Conservation (phyloP, 257 asterid species). For the Echites panduratus region DNA sequence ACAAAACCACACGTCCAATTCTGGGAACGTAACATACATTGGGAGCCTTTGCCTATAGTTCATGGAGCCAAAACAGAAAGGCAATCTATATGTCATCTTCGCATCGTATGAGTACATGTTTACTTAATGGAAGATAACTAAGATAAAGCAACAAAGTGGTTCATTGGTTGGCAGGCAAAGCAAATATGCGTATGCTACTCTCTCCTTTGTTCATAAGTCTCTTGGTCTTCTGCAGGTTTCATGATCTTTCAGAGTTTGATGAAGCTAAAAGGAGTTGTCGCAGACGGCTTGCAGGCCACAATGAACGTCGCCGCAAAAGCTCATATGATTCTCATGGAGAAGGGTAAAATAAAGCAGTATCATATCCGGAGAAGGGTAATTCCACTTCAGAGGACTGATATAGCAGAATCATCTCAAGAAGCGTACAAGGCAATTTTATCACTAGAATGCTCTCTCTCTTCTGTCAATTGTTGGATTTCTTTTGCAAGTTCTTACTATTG, state of each 20-base stretch:
- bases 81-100: neutral
- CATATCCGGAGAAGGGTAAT: neutral
- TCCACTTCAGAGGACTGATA: slow-evolving; percentile 4
- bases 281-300: slow-evolving; percentile 85
- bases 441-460: slow-evolving; percentile 71
- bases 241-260: slow-evolving; percentile 69
- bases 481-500: slow-evolving; percentile 2
- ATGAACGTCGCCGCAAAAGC: slow-evolving; percentile 82
- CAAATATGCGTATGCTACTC: neutral
- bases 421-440: slow-evolving; percentile 2
- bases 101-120: neutral
- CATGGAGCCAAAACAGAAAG: neutral
- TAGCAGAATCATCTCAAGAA: slow-evolving; percentile 5
- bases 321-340: slow-evolving; percentile 52
- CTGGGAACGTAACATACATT: neutral
- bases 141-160: neutral
- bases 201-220: slow-evolving; percentile 6
- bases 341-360: slow-evolving; percentile 21
- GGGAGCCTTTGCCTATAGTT: neutral
- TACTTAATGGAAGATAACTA: neutral
- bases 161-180: neutral
- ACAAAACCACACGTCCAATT: neutral
- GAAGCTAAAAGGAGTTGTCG: slow-evolving; percentile 87
- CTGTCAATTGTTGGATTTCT: slow-evolving; percentile 54
- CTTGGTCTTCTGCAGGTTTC: slow-evolving; percentile 60